Evolutionary conservation across 139 green algal species (phyloP).

Genomic region (Chlamydomonas urium): DNA sequence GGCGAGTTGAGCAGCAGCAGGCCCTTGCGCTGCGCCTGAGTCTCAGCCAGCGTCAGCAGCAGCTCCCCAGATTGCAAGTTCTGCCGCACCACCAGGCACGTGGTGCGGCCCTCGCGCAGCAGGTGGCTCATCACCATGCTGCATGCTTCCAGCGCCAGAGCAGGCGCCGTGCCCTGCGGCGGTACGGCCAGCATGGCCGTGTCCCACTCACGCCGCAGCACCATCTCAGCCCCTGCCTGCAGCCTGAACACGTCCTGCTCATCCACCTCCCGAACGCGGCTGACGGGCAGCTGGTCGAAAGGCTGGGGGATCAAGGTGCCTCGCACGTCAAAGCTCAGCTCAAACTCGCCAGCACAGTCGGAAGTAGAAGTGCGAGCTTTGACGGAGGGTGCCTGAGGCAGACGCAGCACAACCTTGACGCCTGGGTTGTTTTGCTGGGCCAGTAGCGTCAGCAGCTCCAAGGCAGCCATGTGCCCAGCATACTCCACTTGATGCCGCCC

Average conservation of each 20-base stretch:
- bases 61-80: not conserved
- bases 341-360: not conserved
- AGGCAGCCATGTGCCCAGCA: not conserved
- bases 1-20: not conserved
- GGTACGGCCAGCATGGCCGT: not conserved
- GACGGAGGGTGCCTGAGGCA: not conserved
- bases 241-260: not conserved
- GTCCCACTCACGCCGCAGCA: not conserved
- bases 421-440: not conserved
- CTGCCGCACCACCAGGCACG: not conserved
- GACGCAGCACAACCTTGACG: slow-evolving; percentile 1
- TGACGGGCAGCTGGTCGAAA: too few species aligned
- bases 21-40: not conserved
- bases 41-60: not conserved
- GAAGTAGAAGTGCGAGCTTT: not conserved
- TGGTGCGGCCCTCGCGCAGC: too few species aligned
- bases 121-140: too few species aligned
- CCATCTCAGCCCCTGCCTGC: not conserved
- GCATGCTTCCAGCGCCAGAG: not conserved
- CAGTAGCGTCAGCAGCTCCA: not conserved
- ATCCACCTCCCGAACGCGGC: not conserved
- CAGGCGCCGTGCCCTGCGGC: too few species aligned
- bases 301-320: not conserved
- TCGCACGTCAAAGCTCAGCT: slow-evolving; percentile 1
- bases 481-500: not conserved